These are phyloP conservation scores for Allantophomopsis lycopodina DNA, from an alignment of 2,329 filamentous ascomycete genomes.

Conservation along the genomic window DNA sequence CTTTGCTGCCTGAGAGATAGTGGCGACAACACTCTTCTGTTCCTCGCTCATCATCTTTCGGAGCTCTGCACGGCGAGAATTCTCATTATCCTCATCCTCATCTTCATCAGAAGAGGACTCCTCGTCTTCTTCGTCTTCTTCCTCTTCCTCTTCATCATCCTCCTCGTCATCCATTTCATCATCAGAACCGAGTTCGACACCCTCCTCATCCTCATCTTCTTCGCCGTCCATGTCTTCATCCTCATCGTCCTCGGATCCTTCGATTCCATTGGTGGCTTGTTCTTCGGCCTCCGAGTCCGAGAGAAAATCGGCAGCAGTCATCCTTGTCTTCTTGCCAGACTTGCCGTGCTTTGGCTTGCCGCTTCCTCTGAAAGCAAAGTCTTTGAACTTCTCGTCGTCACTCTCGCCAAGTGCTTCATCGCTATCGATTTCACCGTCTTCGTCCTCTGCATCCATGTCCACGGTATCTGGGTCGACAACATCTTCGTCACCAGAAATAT, in stretches of 20 bases:
- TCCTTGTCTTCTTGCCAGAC: constrained; percentile 22
- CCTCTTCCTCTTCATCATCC: constrained; percentile 18
- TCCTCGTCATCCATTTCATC: constrained; percentile 15
- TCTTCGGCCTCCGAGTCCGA: constrained; percentile 22
- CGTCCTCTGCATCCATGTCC: constrained; percentile 38
- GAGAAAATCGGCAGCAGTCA: constrained; percentile 45
- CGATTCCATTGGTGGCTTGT: constrained; percentile 17
- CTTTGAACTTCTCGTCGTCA: constrained; percentile 70
- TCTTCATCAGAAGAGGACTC: constrained; percentile 12
- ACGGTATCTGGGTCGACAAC: constrained; percentile 37
- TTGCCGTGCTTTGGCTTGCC: constrained; percentile 29
- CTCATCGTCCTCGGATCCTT: constrained; percentile 13
- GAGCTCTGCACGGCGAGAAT: constrained; percentile 38
- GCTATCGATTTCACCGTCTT: constrained; percentile 47
- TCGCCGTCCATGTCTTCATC: constrained; percentile 9
- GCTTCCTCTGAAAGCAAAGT: constrained; percentile 52
- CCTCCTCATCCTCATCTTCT: constrained; percentile 18
- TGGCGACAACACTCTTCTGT: constrained; percentile 50
- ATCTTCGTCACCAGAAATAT: constrained; percentile 24
- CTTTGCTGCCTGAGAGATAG: constrained; percentile 47
- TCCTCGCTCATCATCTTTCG: constrained; percentile 55
- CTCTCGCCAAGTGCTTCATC: constrained; percentile 67
- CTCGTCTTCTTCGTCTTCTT: constrained; percentile 18
- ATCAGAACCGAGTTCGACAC: constrained; percentile 4
- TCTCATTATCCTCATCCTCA: constrained; percentile 16